Evolutionary conservation across 2,329 filamentous ascomycete species (phyloP), one percentile per base, ranked within the genome.

Genomic region (Cercospora citrullina): DNA sequence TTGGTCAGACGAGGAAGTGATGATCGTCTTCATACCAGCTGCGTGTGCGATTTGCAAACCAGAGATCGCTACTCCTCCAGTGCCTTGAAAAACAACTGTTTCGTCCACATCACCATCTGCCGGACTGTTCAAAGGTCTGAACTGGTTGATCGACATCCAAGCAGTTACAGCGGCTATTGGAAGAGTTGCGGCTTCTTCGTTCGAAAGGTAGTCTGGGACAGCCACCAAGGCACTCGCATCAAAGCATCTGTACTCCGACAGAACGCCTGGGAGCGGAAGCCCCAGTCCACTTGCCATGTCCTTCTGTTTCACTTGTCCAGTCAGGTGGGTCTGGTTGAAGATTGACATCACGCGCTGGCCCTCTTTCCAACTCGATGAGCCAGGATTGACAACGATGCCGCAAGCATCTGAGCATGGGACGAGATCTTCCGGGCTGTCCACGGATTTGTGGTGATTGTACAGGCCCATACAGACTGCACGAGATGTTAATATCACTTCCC

Each of bases 351-450:
- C 89, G n/a, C 88, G 86, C 66, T 90, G 86, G 67, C 89, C 89
- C 16, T 81, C 78, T 64, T 83, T 81, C 80, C 86, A 87, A 5
- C 80, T 79, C 2, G 78, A 75, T 18, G 81, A 76, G 36, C 86
- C 85, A 31, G 85, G 73, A 14, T 82, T 77, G 2, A 86, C 80
- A 57, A 92, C 81, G 8, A 83, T 82, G 55, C 90, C 90, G 78
- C 88, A 90, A 84, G 90, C 90, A 78, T 92, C 90, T 23, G 88
- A 90, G 77, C 87, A 89, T 1, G 89, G 89, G 1, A 91, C 87
- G 12, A 91, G 73, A 65, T 82, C 68, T 63, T 78, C 63, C 63
- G 77, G 69, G 67, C 80, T 74, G 42, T 76, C 78, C 57, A 87
- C 79, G 4, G 84, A 82, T 72, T 85, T 84, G 80, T 91, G 88